phyloP scores from a whole-genome alignment of 2,329 filamentous ascomycete genomes.

The Phialemoniopsis sp. region DNA sequence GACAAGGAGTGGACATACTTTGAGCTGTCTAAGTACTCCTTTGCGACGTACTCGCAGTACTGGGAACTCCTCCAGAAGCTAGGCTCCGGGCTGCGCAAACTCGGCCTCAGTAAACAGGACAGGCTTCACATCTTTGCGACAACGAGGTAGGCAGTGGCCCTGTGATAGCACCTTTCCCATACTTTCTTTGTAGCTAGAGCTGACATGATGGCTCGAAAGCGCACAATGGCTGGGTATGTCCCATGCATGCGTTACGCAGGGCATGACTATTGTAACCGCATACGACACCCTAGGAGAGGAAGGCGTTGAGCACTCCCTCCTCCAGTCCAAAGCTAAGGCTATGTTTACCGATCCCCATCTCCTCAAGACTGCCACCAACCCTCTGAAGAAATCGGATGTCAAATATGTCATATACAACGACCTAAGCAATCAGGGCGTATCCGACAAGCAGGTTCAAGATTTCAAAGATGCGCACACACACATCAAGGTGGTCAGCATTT shows the following conservation, averaged over 20 bases:
- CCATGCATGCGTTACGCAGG: constrained; percentile 75
- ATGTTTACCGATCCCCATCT: constrained; percentile 88
- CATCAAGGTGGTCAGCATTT: constrained; percentile 48
- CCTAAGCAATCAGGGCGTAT: constrained; percentile 42
- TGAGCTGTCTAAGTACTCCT: constrained; percentile 75
- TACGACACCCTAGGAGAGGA: constrained; percentile 88
- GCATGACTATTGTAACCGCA: constrained; percentile 86
- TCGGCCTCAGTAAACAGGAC: constrained; percentile 65
- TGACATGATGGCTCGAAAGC: constrained; percentile 31
- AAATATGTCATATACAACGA: constrained; percentile 62
- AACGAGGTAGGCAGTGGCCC: constrained; percentile 57
- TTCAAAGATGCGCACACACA: constrained; percentile 54
- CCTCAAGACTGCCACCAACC: constrained; percentile 52
- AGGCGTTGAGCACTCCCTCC: constrained; percentile 80
- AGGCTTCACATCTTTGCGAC: constrained; percentile 78
- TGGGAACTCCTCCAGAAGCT: constrained; percentile 64
- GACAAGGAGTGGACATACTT: constrained; percentile 92
- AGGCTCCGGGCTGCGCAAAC: constrained; percentile 68
- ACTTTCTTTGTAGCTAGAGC: too few relatives aligned
- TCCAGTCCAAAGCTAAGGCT: constrained; percentile 73
- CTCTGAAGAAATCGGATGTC: constrained; percentile 50
- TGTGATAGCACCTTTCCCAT: background rate
- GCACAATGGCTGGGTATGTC: constrained; percentile 81
- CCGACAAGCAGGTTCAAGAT: constrained; percentile 45
- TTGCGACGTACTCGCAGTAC: constrained; percentile 76